Evolutionary conservation across 176 grass and related monocot genomes (phyloP), one percentile per base, ranked within the genome.

Genomic region (Calamus simplicifolius): DNA sequence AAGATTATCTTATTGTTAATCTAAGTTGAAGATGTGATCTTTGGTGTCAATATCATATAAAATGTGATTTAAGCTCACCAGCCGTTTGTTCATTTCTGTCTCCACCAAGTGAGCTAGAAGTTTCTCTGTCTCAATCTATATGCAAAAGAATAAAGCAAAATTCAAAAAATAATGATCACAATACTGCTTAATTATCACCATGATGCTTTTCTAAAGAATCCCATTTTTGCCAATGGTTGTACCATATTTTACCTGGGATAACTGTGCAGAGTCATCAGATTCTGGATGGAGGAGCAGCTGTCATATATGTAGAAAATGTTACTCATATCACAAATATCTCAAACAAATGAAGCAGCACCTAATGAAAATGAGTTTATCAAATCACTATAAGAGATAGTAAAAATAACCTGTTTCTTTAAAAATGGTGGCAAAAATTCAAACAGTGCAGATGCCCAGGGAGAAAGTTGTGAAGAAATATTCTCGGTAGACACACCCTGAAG

Each of bases 41-140:
- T 43, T 1, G 6, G 35, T 43, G 35, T 43, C 35, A 43, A 12
- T 10, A 43, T 43, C 35, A 12, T 43, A 43, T 13, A 15, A 19
- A 73, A 25, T 5, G 7, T 27, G 12, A 63, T 16, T 4, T 35
- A 51, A 75, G 69, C 75, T 78, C 79, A 92, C 93, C 84, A 88
- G 25, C 17, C 93, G 93, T 62, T 56, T 98, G 62, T 88, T 98
- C 56, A 98, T 88, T 74, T 98, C 93, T 19, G 79, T 77, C 73
- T 98, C 93, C 65, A 98, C 93, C 59, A 98, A 81, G 61, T 98
- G 93, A 19, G 84, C 93, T 29, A 98, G 84, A 92, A 98, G 93
- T 70, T 98, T 91, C 77, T 98, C 93, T 38, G 81, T 98, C 64
- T 98, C 93, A 80, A 98, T 98, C 93, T 98, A 61, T 58, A 81